Base-by-base conservation (phyloP, 441 rosid genomes). In the Populus hybrid region DNA sequence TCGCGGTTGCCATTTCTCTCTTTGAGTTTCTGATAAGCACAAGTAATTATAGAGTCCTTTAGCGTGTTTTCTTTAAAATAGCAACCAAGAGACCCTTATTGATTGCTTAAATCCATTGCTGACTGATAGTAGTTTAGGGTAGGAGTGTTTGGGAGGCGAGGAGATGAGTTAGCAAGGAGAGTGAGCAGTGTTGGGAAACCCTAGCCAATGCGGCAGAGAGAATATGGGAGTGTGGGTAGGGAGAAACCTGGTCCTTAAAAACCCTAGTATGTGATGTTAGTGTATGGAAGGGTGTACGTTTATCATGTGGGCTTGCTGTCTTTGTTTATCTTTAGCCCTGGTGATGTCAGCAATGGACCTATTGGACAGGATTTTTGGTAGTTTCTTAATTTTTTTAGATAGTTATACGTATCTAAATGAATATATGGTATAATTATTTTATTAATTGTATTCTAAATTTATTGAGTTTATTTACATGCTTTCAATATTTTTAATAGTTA, bases 1-100 rank as follows among this genome's bases (percentile, higher is more conserved):
- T 96, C 88, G 64, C 31, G 78, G 94, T 88, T 77, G 98, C 89
- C 99, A 94, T 95, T 80, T 77, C 74, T 67, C 67, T 74, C 14
- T 24, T 68, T 16, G 56, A 42, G 1, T 26, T 12, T 53, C 21
- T 53, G 61, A 18, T 1, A 16, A 53, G n/a, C 61, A 53, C 61
- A 6, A 0, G 6, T 53, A 53, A 53, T 16, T 53, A 18, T 53
- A 53, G 6, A 18, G 61, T 16, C 61, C 61, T 18, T 53, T 53
- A 18, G n/a, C 21, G 6, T 6, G 21, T 53, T 53, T 18, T 18
- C 61, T n/a, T 29, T 20, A 66, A 68, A 82, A 84, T 70, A 79
- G 82, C 86, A 84, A 29, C 31, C 31, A 29, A 72, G 65, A 71
- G 29, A 78, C 40, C 72, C 81, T 29, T 83, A 85, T 31, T 77